Percentiles rank a stretch among this genome's conserved stretches.
These are phyloP conservation scores for Obba rivulosa DNA, from an alignment of 768 basidiomycete species.

Conservation along the genomic window DNA sequence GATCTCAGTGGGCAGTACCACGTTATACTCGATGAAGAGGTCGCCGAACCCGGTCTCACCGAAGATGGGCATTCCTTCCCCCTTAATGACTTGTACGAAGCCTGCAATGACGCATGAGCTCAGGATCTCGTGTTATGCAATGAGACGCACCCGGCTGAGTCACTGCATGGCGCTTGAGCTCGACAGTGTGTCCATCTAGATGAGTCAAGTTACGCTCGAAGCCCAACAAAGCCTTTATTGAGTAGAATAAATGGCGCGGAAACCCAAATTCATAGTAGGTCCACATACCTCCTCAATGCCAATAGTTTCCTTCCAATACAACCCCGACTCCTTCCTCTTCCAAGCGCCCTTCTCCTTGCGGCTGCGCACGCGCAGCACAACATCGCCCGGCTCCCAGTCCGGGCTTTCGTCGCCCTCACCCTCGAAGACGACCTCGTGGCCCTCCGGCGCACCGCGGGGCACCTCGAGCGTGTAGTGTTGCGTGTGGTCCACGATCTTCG, in stretches of 20 bases:
- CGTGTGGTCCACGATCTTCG: conserved; percentile 76
- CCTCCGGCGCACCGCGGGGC: conserved; percentile 85
- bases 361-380: conserved; percentile 80
- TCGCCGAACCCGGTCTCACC: conserved; percentile 60
- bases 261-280: too few species aligned
- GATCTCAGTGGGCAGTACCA: conserved; percentile 78
- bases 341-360: conserved; percentile 75
- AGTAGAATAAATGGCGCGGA: conserved; percentile 2
- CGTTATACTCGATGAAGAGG: conserved; percentile 89
- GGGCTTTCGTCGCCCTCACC: conserved; percentile 96
- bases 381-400: conserved; percentile 95
- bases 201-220: conserved; percentile 90
- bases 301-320: conserved; percentile 92
- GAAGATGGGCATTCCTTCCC: conserved; percentile 85
- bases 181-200: conserved; percentile 80
- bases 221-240: conserved; percentile 97
- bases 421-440: conserved; percentile 87
- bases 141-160: conserved; percentile 78
- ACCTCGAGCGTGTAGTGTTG: conserved; percentile 85
- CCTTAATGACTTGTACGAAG: conserved; percentile 78
- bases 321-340: conserved; percentile 82
- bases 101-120: conserved; percentile 29
- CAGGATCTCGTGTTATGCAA: not conserved
- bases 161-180: conserved; percentile 66
- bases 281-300: conserved; percentile 81